These are phyloP conservation scores for Hymenoscyphus albidus DNA, from an alignment of 2,329 filamentous ascomycete genomes.

Conservation along the genomic window DNA sequence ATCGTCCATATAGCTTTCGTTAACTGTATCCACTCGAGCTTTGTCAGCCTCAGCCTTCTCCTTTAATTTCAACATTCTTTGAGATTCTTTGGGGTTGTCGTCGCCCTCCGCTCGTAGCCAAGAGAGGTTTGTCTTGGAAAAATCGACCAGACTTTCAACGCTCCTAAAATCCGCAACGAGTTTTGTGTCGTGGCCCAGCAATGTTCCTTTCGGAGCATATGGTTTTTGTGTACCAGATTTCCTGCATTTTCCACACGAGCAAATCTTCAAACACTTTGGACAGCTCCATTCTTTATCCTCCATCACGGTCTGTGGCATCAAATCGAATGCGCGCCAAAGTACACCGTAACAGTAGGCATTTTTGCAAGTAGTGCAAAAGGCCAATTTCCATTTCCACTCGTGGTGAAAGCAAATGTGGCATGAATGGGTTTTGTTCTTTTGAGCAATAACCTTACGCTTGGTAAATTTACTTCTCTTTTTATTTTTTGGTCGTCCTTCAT, in stretches of 20 bases:
- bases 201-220: slow-evolving; percentile 81
- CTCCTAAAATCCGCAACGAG: slow-evolving; percentile 88
- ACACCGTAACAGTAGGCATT: slow-evolving; percentile 89
- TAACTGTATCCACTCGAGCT: slow-evolving; percentile 24
- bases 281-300: slow-evolving; percentile 82
- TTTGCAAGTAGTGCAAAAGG: slow-evolving; percentile 72
- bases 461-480: slow-evolving; percentile 55
- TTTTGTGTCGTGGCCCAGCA: slow-evolving; percentile 86
- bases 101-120: slow-evolving; percentile 67
- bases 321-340: slow-evolving; percentile 85
- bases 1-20: slow-evolving; percentile 25
- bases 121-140: slow-evolving; percentile 78
- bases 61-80: slow-evolving; percentile 34
- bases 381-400: slow-evolving; percentile 81
- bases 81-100: slow-evolving; percentile 43
- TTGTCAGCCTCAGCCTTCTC: slow-evolving; percentile 35
- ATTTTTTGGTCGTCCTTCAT: slow-evolving; percentile 57
- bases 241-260: slow-evolving; percentile 79
- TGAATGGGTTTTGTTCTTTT: slow-evolving; percentile 47
- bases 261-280: slow-evolving; percentile 79
- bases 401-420: slow-evolving; percentile 84
- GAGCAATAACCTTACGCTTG: slow-evolving; percentile 40
- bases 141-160: slow-evolving; percentile 86
- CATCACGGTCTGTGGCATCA: slow-evolving; percentile 79
- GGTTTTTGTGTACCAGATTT: slow-evolving; percentile 63